Evolutionary conservation across 768 basidiomycete species (phyloP).

Genomic region (Obba rivulosa): DNA sequence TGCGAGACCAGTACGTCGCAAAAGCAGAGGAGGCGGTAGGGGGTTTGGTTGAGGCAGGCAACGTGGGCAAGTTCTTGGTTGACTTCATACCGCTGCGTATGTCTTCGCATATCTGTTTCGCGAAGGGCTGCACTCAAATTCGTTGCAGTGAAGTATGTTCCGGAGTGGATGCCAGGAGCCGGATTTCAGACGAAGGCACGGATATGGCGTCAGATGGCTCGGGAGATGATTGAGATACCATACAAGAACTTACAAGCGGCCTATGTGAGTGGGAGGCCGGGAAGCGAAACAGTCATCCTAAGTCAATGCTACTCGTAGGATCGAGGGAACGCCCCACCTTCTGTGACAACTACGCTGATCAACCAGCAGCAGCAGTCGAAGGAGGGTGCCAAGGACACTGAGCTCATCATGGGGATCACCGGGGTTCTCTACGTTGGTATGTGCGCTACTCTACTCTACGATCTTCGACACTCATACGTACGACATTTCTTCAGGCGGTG

Average conservation of each 20-base stretch:
- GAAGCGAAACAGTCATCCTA: not conserved
- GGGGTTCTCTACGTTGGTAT: too few relatives aligned
- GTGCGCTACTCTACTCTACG: too few relatives aligned
- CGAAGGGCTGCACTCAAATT: slow-evolving; percentile 10
- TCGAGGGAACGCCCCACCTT: not conserved
- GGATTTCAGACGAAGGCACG: slow-evolving; percentile 60
- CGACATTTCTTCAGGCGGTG: slow-evolving; percentile 32
- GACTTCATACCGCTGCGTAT: slow-evolving; percentile 31
- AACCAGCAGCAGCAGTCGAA: too few relatives aligned
- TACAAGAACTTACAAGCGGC: slow-evolving; percentile 4
- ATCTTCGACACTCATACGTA: too few relatives aligned
- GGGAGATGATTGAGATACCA: slow-evolving; percentile 15
- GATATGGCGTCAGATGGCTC: slow-evolving; percentile 35
- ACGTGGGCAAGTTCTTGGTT: slow-evolving; percentile 42
- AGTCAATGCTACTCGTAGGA: not conserved
- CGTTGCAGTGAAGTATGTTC: slow-evolving; percentile 44
- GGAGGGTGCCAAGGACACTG: too few relatives aligned
- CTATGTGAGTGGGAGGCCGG: not conserved
- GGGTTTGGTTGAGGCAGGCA: slow-evolving; percentile 27
- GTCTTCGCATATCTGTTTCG: slow-evolving; percentile 17
- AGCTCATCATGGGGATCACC: not conserved
- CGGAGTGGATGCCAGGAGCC: slow-evolving; percentile 63
- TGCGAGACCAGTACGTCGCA: slow-evolving; percentile 37
- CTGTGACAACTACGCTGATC: not conserved
- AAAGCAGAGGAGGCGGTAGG: slow-evolving; percentile 35